Evolutionary conservation across 345 rosid genomes (phyloP), one percentile per base, ranked within the genome.

Genomic region (Citrus unshiu): DNA sequence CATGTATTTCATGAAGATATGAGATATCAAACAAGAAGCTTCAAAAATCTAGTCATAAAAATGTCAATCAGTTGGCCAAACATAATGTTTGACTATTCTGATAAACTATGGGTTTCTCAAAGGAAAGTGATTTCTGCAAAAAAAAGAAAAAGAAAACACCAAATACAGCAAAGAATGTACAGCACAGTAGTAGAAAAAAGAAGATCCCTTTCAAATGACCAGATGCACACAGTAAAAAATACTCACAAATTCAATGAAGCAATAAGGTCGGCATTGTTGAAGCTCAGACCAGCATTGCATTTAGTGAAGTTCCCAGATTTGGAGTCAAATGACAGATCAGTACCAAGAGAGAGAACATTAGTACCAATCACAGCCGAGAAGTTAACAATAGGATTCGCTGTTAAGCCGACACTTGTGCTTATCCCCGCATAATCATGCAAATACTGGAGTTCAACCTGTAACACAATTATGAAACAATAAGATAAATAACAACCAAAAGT

Each of bases 401-500:
- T 90, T 88, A 96, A 83, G 32, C 93, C 97, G 81, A 96, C 79
- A 81, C 98, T 94, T 7, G 97, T 78, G 89, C 90, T 89, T 61
- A 94, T 86, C 77, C 94, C 99, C 0, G 92, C 93, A 58, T 89
- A 89, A 57, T 96, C 99, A 84, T 93, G 97, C 91, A 91, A 82
- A 85, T 90, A 96, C 74, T 93, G 99, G 73, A 96, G 77, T 86
- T 96, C 98, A 81, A 91, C 43, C 99, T 96, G 89, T 82, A 63
- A 83, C 61, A 79, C 51, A 54, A 61, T 61, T 58, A 79, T 34
- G 19, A 73, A 56, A 57, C 49, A 72, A 76, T 62, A 37, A 63
- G 29, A 62, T 18, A 58, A 22, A 24, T 27, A 9, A 19, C 4
- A 71, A 30, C 5, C 6, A 25, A 27, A 5, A 78, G 27, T 58